phyloP scores from a whole-genome alignment of 305 asterid genomes.

The Solanum hybrid region DNA sequence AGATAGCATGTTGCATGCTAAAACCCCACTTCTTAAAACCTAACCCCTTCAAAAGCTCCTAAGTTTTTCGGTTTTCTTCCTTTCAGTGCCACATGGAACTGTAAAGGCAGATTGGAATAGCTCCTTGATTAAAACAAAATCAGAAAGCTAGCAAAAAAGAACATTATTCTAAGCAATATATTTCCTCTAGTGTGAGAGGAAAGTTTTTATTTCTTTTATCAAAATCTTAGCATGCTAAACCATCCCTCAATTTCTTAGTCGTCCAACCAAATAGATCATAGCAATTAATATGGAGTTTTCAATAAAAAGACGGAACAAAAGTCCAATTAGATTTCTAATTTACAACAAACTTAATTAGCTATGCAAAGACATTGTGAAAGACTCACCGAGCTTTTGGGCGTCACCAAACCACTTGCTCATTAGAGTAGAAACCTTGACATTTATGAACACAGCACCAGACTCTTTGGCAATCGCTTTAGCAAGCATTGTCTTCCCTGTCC shows the following conservation, averaged over 20 bases:
- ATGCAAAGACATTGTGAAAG: background rate
- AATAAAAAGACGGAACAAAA: background rate
- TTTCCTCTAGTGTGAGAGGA: background rate
- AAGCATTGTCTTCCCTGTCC: slow-evolving; percentile 96
- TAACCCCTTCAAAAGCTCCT: background rate
- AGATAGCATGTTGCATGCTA: background rate
- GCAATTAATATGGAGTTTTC: background rate
- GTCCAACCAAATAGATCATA: background rate
- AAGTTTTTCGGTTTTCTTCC: background rate
- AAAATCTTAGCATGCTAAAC: background rate
- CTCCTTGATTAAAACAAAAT: background rate
- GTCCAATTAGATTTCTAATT: background rate
- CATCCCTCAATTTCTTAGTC: background rate
- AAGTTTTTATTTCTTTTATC: background rate
- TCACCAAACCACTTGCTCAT: slow-evolving; percentile 99
- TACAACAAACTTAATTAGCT: background rate
- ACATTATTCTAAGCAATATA: background rate
- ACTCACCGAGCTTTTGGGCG: slow-evolving; percentile 80
- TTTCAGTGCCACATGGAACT: background rate
- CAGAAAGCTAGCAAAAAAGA: background rate
- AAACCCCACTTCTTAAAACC: background rate
- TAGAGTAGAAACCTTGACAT: slow-evolving; percentile 68
- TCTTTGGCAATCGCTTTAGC: slow-evolving; percentile 96
- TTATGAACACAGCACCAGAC: slow-evolving; percentile 86
- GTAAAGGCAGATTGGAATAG: background rate